A percentile compares a stretch with the other conserved stretches of the same genome.
These are phyloP conservation scores for Penicillium verrucosum DNA, from an alignment of 2,329 filamentous ascomycete genomes.

Conservation along the genomic window DNA sequence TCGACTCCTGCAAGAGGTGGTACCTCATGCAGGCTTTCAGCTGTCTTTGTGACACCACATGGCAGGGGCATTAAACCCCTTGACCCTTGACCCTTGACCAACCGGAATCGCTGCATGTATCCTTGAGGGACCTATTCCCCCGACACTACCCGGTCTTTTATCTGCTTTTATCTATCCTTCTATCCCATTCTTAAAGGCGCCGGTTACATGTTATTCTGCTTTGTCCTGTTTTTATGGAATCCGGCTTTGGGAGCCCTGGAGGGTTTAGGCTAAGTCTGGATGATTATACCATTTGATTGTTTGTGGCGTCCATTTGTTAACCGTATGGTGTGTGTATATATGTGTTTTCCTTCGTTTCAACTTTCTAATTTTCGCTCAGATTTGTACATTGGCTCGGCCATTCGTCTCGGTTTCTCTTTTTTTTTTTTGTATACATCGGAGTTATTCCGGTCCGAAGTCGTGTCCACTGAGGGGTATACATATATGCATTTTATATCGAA, in stretches of 20 bases:
- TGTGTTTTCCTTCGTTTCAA: neutral
- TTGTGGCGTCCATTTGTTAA: conserved; percentile 8
- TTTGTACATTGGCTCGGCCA: neutral
- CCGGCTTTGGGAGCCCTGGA: conserved; percentile 3
- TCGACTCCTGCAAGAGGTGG: neutral
- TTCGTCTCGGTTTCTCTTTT: neutral
- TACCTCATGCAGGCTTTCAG: conserved; percentile 1
- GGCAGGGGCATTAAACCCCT: neutral
- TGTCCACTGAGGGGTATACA: neutral
- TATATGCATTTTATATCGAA: neutral
- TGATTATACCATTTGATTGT: conserved; percentile 13
- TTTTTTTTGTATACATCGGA: neutral
- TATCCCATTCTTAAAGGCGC: conserved; percentile 22
- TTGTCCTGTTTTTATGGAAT: conserved; percentile 1
- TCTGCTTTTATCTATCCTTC: conserved; percentile 22
- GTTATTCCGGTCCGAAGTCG: neutral
- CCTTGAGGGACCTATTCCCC: neutral
- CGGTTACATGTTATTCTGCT: conserved; percentile 22
- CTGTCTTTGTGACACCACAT: conserved; percentile 6
- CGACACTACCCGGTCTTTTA: conserved; percentile 4
- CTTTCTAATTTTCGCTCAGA: neutral
- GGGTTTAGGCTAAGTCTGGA: conserved; percentile 8
- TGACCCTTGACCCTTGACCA: neutral
- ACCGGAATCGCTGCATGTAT: neutral
- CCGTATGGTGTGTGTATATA: conserved; percentile 6